Base-by-base conservation (phyloP, 345 rosid species). In the Hevea brasiliensis region DNA sequence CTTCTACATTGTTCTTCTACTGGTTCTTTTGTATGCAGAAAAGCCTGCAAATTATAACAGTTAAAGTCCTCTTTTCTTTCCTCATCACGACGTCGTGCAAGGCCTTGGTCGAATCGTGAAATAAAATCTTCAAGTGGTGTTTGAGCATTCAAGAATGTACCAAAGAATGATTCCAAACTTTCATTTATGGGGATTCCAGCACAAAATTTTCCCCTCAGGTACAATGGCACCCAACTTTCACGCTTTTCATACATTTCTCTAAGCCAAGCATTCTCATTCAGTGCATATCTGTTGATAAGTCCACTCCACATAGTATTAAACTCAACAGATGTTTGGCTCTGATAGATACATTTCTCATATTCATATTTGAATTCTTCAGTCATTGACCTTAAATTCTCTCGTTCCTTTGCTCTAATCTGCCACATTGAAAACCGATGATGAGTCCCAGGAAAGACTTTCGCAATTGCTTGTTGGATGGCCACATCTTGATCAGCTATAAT, bases 31-130 rank as follows among this genome's bases (percentile, higher is more conserved):
- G 97, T 89, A 77, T 88, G 92, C 21, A 87, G 82, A 76, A 80
- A 83, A 7, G 88, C 88, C 82, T 88, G 96, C 69, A 88, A 59
- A 79, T 88, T 90, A 73, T 76, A 86, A 20, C 91, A 85, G 72
- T 87, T 90, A 67, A 86, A 94, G 82, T 94, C 98, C 78, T 90
- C 96, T 81, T 89, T 90, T 40, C 84, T 83, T 81, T 92, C 98
- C 69, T 92, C 92, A 72, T 90, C 94, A 0, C 93, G 86, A 15
- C 90, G 84, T 45, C 69, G 94, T 77, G 86, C 86, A 18, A 94
- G 87, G 35, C 81, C 88, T 77, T 86, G 89, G 53, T 90, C 92
- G 61, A 87, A 92, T 77, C 84, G 80, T 0, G 87, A 67, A 61
- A 89, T 68, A 67, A 94, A 92, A 50, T 92, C 98, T 51, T 67